Evolutionary conservation across 1,139 yeast species (phyloP), one percentile per base, ranked within the genome.

Genomic region (Sugiyamaella xylanicola): DNA sequence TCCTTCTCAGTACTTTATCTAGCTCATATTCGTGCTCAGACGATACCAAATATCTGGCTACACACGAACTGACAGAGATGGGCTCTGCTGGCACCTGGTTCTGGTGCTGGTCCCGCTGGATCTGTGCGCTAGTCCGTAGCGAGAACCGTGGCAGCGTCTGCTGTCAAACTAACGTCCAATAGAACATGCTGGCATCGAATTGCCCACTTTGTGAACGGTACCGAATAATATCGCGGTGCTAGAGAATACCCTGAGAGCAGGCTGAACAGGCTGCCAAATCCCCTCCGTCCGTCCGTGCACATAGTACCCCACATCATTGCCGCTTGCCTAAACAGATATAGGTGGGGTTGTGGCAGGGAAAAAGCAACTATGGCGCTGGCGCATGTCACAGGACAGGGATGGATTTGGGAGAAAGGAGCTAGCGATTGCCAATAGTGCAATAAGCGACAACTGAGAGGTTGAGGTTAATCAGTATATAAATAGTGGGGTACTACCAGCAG

Each of bases 241-340:
- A 25, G 32, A 25, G 32, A 11, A 25, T 7, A 5, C 32, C 5
- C 32, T 25, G 32, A 11, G 32, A 7, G 9, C 32, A 25, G 32
- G 32, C 9, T 25, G 32, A 5, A 5, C 32, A 5, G 32, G 32
- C 32, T 25, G 32, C 37, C 37, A 8, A 8, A 8, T n/a, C 37
- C 13, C 15, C 37, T 32, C 37, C 37, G 37, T 32, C 37, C 37
- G 37, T 32, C 37, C 37, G 37, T 32, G 37, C 37, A 32, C 4
- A 15, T 8, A 13, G 13, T 32, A 32, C 37, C 37, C 37, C 37
- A 32, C 37, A 32, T 13, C 15, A n/a, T 11, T 4, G 15, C 9
- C 37, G 13, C 15, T 8, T 32, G 37, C 37, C 13, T 8, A 32
- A 32, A n/a, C 15, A n/a, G 37, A n/a, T 4, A 32, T 32, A n/a